Evolutionary conservation across 179 eudicot species (phyloP), one percentile per base, ranked within the genome.

Genomic region (Heliamphora ciliata): DNA sequence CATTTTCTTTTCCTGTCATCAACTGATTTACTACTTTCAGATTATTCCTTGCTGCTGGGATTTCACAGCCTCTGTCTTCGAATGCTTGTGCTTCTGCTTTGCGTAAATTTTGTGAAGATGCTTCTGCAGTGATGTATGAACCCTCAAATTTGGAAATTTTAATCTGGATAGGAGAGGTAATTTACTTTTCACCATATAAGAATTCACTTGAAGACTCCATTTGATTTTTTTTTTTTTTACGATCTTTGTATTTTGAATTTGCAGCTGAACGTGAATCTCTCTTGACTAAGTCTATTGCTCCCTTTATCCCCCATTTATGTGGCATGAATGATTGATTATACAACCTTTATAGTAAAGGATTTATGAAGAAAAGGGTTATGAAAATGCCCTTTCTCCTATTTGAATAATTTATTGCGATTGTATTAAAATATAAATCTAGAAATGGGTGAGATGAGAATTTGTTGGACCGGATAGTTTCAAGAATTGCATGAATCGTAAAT

Each of bases 81-180:
- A 87, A 84, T 88, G 90, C 94, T 80, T 97, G 97, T 91, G 95
- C 97, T 9, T 88, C 90, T 73, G 94, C 98, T 76, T 88, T 97
- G 89, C 97, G 90, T 79, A 97, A 93, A 89, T 84, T 94, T 73
- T 97, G 98, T 87, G 99, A 97, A 91, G 99, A 97, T 86, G 92
- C 97, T 82, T 83, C 90, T 81, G 79, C 90, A 21, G 59, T 87
- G 68, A 76, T 92, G 90, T 80, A 75, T 85, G 97, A 91, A 81
- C 89, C 91, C 67, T 92, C 97, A 44, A 91, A 87, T 86, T 85
- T 97, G 90, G 97, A 97, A 84, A 87, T 94, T 80, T 87, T 97
- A 74, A 89, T 97, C 79, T 94, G 96, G 94, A 93, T 94, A 21
- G 97, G 92, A 81, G 97, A 97, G 98, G 99, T 97, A 82, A 84